Base-by-base conservation (phyloP, 495 filamentous ascomycete genomes). In the Glonium stellatum region DNA sequence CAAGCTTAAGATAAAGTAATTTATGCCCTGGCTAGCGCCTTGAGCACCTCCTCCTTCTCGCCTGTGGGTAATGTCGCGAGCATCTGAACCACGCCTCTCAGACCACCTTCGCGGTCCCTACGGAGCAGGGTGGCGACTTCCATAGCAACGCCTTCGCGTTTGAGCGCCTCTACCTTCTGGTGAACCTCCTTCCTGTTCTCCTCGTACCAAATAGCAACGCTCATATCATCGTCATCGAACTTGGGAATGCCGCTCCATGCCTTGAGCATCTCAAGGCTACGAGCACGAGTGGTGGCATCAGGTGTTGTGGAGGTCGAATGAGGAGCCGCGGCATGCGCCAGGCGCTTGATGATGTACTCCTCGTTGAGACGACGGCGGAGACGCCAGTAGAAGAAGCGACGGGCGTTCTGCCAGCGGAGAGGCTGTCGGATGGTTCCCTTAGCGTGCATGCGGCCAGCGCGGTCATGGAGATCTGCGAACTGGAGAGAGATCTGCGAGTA, bases 371-470 rank as follows among this genome's bases (percentile, higher is more conserved):
- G 84, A 72, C 93, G 89, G 73, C 93, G 92, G 56, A 95, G 87
- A 79, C 93, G 92, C 93, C 93, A 98, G 85, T 97, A 98, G 84
- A 98, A 97, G 88, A 96, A 98, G 70, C 95, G 89, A 63, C 93
- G 86, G 49, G 92, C 86, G 61, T 96, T 84, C 71, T 84, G 80
- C 95, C 92, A 98, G 69, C 83, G 79, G 18, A 98, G 80, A 1
- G 86, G 76, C 61, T 84, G 79, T 55, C 95, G 89, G 70, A 98
- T 97, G 63, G 86, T 85, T 58, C 89, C 86, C 84, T 98, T 98
- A 73, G 93, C 93, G 74, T 95, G 80, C 93, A 98, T 97, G 75
- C 93, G 88, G 54, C 93, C 95, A 51, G 93, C 88, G 36, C 95
- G 92, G 73, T 98, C 93, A 77, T 98, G 93, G 55, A 98, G 83